Evolutionary conservation across 257 asterid genomes (phyloP).

Genomic region (Striga asiatica): DNA sequence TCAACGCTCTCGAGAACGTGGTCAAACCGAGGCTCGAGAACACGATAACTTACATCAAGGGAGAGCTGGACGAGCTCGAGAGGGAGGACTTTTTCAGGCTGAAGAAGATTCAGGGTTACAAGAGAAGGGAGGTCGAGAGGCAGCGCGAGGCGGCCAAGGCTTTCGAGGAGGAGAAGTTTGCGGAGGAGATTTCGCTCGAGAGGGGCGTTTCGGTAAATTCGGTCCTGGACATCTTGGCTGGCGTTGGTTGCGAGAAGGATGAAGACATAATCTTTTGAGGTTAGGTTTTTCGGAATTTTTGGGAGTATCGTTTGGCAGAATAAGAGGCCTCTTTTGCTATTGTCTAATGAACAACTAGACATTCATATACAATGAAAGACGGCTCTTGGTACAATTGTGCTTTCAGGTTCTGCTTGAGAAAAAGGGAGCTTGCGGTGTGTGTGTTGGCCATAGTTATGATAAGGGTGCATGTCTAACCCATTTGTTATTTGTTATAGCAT

Average conservation of each 20-base stretch:
- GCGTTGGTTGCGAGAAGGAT: constrained; percentile 23
- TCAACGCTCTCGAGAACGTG: constrained; percentile 43
- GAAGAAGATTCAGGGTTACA: constrained; percentile 40
- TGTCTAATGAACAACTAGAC: no score
- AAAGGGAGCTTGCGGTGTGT: no score
- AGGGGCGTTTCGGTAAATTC: constrained; percentile 26
- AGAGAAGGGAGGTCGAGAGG: constrained; percentile 35
- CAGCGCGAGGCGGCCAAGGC: constrained; percentile 37
- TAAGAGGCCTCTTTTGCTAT: no score
- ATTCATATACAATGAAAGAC: no score
- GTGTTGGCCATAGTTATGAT: no score
- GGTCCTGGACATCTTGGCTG: constrained; percentile 27
- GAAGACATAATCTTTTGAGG: constrained; percentile 41
- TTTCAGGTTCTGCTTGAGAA: no score
- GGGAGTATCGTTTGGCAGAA: no score
- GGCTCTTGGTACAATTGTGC: no score
- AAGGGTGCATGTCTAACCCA: no score
- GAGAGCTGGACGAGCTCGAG: constrained; percentile 39
- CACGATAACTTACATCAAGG: constrained; percentile 43
- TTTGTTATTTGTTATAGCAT: no score
- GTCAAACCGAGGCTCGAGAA: constrained; percentile 45
- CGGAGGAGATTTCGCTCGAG: constrained; percentile 30
- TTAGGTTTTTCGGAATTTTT: no score
- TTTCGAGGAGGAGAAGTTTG: constrained; percentile 29
- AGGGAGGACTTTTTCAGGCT: constrained; percentile 45